Conservation (phyloP, 305 asterid species). For the Fraxinus latifolia region DNA sequence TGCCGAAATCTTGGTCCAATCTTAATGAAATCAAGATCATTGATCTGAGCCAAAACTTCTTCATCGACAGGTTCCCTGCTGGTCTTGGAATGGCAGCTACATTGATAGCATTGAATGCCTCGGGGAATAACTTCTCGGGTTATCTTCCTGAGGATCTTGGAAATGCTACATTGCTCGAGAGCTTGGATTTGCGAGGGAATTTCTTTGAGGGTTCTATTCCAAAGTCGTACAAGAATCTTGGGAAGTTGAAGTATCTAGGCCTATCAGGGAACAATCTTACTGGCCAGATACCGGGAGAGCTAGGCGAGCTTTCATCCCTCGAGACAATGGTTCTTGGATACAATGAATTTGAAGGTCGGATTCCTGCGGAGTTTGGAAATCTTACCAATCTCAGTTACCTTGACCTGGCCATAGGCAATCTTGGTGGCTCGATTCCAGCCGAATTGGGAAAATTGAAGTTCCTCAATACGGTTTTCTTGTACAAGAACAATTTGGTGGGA, state of each 20-base stretch:
- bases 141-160: conserved; percentile 65
- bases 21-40: conserved; percentile 47
- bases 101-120: conserved; percentile 51
- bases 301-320: conserved; percentile 55
- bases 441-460: conserved; percentile 55
- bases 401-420: conserved; percentile 68
- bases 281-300: conserved; percentile 57
- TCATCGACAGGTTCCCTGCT: conserved; percentile 45
- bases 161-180: conserved; percentile 56
- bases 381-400: conserved; percentile 62
- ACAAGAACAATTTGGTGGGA: conserved; percentile 68
- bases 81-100: conserved; percentile 54
- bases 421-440: conserved; percentile 65
- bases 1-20: conserved; percentile 53
- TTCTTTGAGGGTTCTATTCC: conserved; percentile 76
- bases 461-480: conserved; percentile 59
- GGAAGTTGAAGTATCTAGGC: conserved; percentile 66
- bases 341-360: conserved; percentile 60
- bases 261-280: conserved; percentile 84
- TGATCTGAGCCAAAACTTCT: conserved; percentile 71
- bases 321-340: conserved; percentile 77
- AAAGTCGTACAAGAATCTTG: conserved; percentile 45
- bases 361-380: conserved; percentile 71
- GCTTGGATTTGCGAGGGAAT: conserved; percentile 76
- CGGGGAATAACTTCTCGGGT: conserved; percentile 78